Percentiles rank a stretch among this genome's conserved stretches.
These are phyloP conservation scores for Zygosaccharomyces kombuchaensis DNA, from an alignment of 805 yeast genomes.

Conservation along the genomic window DNA sequence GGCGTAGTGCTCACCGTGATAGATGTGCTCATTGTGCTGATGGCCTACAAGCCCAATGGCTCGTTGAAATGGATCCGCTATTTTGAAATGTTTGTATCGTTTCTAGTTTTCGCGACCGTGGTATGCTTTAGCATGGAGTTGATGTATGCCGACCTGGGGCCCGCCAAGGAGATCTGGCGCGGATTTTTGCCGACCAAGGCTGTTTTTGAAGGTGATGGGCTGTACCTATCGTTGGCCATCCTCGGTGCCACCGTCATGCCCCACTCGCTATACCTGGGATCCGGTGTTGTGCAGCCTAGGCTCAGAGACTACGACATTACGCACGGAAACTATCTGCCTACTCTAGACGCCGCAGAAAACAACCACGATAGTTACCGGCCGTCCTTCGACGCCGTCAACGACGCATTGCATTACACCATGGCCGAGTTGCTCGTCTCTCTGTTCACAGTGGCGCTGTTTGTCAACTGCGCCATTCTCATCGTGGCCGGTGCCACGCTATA, in stretches of 20 bases:
- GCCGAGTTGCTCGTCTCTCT: slow-evolving; percentile 78
- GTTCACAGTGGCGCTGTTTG: slow-evolving; percentile 86
- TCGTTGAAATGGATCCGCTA: slow-evolving; percentile 71
- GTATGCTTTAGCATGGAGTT: slow-evolving; percentile 79
- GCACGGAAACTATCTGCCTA: slow-evolving; percentile 54
- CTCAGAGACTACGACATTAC: slow-evolving; percentile 71
- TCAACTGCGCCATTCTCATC: slow-evolving; percentile 81
- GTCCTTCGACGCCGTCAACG: slow-evolving; percentile 73
- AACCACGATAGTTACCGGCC: slow-evolving; percentile 59
- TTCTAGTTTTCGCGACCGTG: slow-evolving; percentile 76
- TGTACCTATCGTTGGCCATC: slow-evolving; percentile 77
- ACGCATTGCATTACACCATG: slow-evolving; percentile 76
- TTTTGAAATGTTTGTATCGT: slow-evolving; percentile 77
- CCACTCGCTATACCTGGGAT: slow-evolving; percentile 81
- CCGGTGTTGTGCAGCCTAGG: slow-evolving; percentile 84
- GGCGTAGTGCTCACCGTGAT: slow-evolving; percentile 84
- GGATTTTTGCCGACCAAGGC: slow-evolving; percentile 61
- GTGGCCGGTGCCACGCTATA: slow-evolving; percentile 87
- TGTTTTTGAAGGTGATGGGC: slow-evolving; percentile 55
- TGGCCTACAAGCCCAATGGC: slow-evolving; percentile 85
- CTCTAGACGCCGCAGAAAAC: slow-evolving; percentile 33
- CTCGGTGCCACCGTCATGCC: slow-evolving; percentile 97
- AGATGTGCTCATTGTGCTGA: slow-evolving; percentile 78
- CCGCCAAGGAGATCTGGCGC: slow-evolving; percentile 56
- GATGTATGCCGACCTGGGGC: slow-evolving; percentile 54